A percentile compares a stretch with the other conserved stretches of the same genome.
Evolutionary conservation across 352 stramenopile genomes (phyloP).

Genomic region (Phytophthora kernoviae): DNA sequence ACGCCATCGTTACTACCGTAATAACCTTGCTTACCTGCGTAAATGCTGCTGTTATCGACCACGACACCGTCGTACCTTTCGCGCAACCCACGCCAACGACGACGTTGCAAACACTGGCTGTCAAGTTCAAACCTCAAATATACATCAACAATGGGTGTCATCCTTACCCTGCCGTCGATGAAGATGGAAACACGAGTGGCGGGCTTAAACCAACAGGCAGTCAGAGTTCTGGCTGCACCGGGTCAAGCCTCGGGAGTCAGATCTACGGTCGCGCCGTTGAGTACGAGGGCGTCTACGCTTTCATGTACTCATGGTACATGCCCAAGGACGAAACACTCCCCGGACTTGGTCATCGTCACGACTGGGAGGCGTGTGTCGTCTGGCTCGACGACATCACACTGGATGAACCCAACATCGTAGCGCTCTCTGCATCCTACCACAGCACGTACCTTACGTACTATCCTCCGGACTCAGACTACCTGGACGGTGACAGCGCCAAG

Average conservation of each 20-base stretch:
- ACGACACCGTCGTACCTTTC: conserved; percentile 9
- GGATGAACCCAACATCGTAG: conserved; percentile 17
- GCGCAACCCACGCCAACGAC: neutral
- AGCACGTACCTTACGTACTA: conserved; percentile 30
- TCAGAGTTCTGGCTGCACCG: conserved; percentile 28
- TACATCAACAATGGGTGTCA: conserved; percentile 16
- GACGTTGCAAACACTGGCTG: neutral
- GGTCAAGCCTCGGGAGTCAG: conserved; percentile 16
- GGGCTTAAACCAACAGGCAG: conserved; percentile 9
- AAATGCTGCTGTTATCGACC: conserved; percentile 16
- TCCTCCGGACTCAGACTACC: conserved; percentile 10
- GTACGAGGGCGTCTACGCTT: conserved; percentile 17
- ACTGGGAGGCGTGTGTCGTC: conserved; percentile 39
- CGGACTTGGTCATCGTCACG: conserved; percentile 30
- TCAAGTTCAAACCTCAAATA: conserved; percentile 1
- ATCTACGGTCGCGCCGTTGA: conserved; percentile 18
- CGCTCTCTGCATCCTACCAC: conserved; percentile 18
- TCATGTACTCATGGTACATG: conserved; percentile 48
- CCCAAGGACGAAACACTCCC: conserved; percentile 36
- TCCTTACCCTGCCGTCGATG: conserved; percentile 35
- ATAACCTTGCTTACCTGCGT: neutral
- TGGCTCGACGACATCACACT: conserved; percentile 30
- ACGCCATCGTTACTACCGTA: neutral
- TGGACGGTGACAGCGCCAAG: conserved; percentile 18
- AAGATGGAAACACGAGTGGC: conserved; percentile 26